Base-by-base conservation (phyloP, 805 yeast genomes). In the Metschnikowia kofuensis region DNA sequence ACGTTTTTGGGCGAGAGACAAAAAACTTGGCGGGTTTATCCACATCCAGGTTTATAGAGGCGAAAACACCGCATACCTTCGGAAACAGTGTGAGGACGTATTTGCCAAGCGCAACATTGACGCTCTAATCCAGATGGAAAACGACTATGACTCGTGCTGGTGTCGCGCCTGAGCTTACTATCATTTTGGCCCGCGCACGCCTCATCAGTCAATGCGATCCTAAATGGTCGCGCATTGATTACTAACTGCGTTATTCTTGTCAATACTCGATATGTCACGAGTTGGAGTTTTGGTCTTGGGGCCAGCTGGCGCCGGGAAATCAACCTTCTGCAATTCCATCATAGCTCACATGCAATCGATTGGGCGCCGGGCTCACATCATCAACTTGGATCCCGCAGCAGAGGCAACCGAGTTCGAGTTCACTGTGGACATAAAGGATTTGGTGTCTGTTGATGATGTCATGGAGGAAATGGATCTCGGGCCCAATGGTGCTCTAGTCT, bases 281-380 rank as follows among this genome's bases (percentile, higher is more conserved):
- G 96, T 90, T 2, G 99, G 98, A 49, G 92, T 89, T 11, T 72
- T 94, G 53, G 96, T 91, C 1, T 69, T 94, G 55, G 99, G 99
- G 1, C 99, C 99, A 15, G 99, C 99, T 1, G 99, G 99, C 35
- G 98, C 87, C 9, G 99, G 99, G 10, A 92, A 76, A 67, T 83
- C 94, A 41, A 89, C 99, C 0, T 94, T 92, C 63, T 92, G 98
- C 70, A 87, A 89, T 60, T 76, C 96, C 4, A 78, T 94, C 52
- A 85, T 94, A 40, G 70, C 92, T 1, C 87, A 92, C 66, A 87
- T 94, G 84, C 96, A 90, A 65, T 78, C 89, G 15, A 77, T 87
- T 34, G 98, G 98, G 1, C 83, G 99, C 53, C 75, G 96, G 35
- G 97, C 96, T 2, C 97, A 94, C 67, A 82, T 94, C 36, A 97